Evolutionary conservation across 495 filamentous ascomycete species (phyloP).

Genomic region (Oidiodendron maius): DNA sequence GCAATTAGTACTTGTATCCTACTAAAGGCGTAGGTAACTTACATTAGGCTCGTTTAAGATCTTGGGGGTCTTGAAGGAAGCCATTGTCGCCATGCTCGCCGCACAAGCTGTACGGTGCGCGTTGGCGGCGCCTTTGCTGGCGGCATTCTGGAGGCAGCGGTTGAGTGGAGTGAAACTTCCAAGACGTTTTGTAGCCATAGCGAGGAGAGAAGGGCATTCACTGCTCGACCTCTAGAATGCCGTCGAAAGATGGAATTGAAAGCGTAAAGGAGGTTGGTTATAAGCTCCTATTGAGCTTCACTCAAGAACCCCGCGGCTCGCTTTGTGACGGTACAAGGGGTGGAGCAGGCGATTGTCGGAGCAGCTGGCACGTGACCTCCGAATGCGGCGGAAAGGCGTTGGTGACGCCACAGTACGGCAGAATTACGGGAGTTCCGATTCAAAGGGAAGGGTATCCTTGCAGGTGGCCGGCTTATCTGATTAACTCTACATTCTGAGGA

Average conservation of each 20-base stretch:
- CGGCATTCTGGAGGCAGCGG: conserved; percentile 9
- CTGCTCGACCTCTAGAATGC: not conserved
- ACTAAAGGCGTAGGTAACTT: conserved; percentile 28
- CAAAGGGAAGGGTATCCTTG: too few relatives aligned
- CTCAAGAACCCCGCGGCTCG: not conserved
- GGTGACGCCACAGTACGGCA: not conserved
- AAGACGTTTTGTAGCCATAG: conserved; percentile 19
- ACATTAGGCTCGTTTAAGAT: conserved; percentile 93
- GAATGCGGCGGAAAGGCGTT: not conserved
- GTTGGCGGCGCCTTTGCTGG: not conserved
- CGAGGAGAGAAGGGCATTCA: not conserved
- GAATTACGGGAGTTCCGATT: not conserved
- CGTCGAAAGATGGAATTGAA: not conserved
- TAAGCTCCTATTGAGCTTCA: not conserved
- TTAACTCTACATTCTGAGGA: not conserved
- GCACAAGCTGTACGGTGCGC: conserved; percentile 14
- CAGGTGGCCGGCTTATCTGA: not conserved
- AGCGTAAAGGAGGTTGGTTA: conserved; percentile 8
- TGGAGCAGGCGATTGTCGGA: not conserved
- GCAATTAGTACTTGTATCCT: conserved; percentile 1
- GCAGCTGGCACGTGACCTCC: not conserved
- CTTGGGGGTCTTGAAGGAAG: conserved; percentile 75
- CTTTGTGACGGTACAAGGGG: conserved; percentile 3
- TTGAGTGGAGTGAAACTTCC: conserved; percentile 15
- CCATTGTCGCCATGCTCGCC: conserved; percentile 18